phyloP scores from a whole-genome alignment of 2,329 filamentous ascomycete genomes.

The Claviceps sp. region DNA sequence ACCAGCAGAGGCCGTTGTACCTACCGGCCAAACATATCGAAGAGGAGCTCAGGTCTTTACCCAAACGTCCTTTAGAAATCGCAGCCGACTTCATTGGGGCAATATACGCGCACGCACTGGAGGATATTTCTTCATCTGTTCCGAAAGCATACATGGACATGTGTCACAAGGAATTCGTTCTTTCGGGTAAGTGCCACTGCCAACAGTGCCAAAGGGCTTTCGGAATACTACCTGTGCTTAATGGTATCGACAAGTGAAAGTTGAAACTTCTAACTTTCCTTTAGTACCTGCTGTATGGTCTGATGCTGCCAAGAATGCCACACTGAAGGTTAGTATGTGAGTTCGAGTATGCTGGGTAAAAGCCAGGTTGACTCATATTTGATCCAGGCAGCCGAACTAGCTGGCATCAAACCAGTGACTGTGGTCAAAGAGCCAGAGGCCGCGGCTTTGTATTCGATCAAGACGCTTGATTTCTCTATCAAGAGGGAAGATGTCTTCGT shows the following conservation, averaged over 20 bases:
- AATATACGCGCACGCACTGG: slow-evolving; percentile 18
- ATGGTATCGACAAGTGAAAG: not conserved
- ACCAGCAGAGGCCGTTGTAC: slow-evolving; percentile 7
- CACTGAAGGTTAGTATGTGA: slow-evolving; percentile 12
- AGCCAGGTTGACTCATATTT: not conserved
- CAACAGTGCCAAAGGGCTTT: too few relatives aligned
- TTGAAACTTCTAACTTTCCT: not conserved
- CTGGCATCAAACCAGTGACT: slow-evolving; percentile 27
- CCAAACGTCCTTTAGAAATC: slow-evolving; percentile 8
- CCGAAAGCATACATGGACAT: slow-evolving; percentile 7
- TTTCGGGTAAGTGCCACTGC: slow-evolving; percentile 23
- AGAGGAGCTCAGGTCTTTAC: slow-evolving; percentile 4
- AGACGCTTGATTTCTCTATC: slow-evolving; percentile 26
- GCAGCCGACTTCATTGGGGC: slow-evolving; percentile 7
- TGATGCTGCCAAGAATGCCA: slow-evolving; percentile 37
- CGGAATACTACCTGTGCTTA: too few relatives aligned
- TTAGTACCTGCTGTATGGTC: slow-evolving; percentile 47
- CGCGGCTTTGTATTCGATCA: slow-evolving; percentile 34
- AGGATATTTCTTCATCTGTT: slow-evolving; percentile 19
- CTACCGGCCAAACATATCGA: slow-evolving; percentile 2
- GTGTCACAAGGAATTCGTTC: slow-evolving; percentile 20
- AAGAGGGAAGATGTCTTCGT: slow-evolving; percentile 35
- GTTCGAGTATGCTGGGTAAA: not conserved
- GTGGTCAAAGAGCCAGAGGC: slow-evolving; percentile 39
- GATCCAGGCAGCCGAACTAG: slow-evolving; percentile 21